A percentile compares a stretch with the other conserved stretches of the same genome.
Conservation (phyloP, 2,329 filamentous ascomycete genomes). For the Hypocreales sp. region DNA sequence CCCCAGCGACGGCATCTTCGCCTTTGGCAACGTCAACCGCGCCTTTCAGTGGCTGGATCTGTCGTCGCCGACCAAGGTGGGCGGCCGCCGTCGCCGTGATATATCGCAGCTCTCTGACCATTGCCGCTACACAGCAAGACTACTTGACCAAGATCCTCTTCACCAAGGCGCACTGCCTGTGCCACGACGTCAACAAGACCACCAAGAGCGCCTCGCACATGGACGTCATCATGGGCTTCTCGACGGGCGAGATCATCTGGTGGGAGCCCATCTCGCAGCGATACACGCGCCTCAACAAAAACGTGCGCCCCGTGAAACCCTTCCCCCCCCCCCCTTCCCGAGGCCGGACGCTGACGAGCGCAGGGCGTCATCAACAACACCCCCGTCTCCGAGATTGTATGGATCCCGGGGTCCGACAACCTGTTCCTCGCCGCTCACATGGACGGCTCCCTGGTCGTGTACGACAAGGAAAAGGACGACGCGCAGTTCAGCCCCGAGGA, state of each 20-base stretch:
- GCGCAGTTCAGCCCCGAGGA: slow-evolving; percentile 62
- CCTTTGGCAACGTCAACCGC: slow-evolving; percentile 89
- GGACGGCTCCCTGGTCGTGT: slow-evolving; percentile 82
- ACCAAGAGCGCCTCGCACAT: slow-evolving; percentile 71
- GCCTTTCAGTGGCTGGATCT: slow-evolving; percentile 95
- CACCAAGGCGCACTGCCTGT: slow-evolving; percentile 88
- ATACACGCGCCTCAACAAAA: slow-evolving; percentile 93
- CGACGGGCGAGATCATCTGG: slow-evolving; percentile 94
- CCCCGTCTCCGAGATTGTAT: slow-evolving; percentile 73
- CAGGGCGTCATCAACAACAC: slow-evolving; percentile 80
- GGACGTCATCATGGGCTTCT: slow-evolving; percentile 90
- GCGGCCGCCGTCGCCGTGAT: no score
- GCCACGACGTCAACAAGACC: slow-evolving; percentile 76
- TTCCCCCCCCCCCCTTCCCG: no score
- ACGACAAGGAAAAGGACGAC: slow-evolving; percentile 96
- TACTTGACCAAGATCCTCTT: slow-evolving; percentile 93
- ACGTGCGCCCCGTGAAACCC: slow-evolving; percentile 50
- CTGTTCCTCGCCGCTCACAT: slow-evolving; percentile 84
- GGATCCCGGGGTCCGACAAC: slow-evolving; percentile 89
- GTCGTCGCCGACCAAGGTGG: slow-evolving; percentile 54
- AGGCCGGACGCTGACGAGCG: slow-evolving; percentile 2
- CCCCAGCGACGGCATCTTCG: slow-evolving; percentile 64
- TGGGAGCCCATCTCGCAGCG: slow-evolving; percentile 95
- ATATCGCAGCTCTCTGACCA: slow-evolving; percentile 14
- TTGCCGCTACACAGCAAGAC: slow-evolving; percentile 44